A percentile compares a stretch with the other conserved stretches of the same genome.
Conservation (phyloP, 352 stramenopile genomes). For the Phytophthora boehmeriae region DNA sequence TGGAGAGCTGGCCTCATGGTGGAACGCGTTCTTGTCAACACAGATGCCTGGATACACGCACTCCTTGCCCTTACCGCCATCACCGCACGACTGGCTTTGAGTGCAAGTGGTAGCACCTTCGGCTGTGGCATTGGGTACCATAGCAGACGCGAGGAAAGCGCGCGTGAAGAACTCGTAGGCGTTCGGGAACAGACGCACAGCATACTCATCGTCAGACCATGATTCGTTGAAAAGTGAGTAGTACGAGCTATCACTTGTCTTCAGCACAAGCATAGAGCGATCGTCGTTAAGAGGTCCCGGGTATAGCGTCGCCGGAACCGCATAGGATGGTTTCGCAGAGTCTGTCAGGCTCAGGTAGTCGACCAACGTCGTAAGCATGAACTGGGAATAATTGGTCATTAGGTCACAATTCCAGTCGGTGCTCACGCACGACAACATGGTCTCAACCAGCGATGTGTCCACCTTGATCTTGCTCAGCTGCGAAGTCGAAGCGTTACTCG, state of each 20-base stretch:
- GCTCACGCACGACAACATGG: constrained; percentile 64
- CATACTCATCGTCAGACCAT: constrained; percentile 60
- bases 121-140: constrained; percentile 48
- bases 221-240: constrained; percentile 57
- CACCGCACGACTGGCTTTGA: constrained; percentile 59
- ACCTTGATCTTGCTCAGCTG: constrained; percentile 53
- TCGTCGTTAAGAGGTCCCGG: constrained; percentile 49
- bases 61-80: constrained; percentile 59
- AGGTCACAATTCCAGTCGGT: constrained; percentile 73
- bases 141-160: constrained; percentile 65
- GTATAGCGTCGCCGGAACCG: constrained; percentile 65
- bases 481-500: constrained; percentile 46
- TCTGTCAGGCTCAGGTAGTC: constrained; percentile 60
- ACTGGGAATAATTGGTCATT: constrained; percentile 73
- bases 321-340: constrained; percentile 58
- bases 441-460: constrained; percentile 57
- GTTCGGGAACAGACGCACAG: constrained; percentile 77
- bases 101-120: constrained; percentile 46
- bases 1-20: constrained; percentile 81
- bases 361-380: constrained; percentile 64
- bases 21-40: constrained; percentile 56
- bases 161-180: constrained; percentile 83
- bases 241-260: constrained; percentile 39
- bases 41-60: constrained; percentile 84
- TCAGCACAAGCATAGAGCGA: constrained; percentile 58